Base-by-base conservation (phyloP, 2,329 filamentous ascomycete genomes). In the Xylariaceae sp. region DNA sequence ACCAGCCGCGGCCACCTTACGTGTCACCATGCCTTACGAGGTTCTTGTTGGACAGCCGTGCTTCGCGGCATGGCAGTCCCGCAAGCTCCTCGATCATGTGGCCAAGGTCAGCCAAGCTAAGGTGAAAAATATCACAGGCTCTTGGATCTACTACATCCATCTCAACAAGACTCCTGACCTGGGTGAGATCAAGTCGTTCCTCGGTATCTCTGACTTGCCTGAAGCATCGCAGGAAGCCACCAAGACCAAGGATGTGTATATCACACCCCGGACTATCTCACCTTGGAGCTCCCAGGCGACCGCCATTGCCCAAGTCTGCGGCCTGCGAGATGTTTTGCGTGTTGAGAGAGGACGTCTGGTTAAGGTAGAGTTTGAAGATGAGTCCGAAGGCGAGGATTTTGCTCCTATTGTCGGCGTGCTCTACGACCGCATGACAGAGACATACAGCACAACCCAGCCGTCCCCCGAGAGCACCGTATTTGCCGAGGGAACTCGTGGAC, bases 341-440 rank as follows among this genome's bases (percentile, higher is more conserved):
- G 60, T 64, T 50, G 94, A 99, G 77, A 85, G 92, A 67, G 94
- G 92, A 55, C 85, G 94, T 68, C 82, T 88, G 68, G 82, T 97
- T 62, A 87, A 86, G 67, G 81, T 88, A 68, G 80, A 78, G 65
- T 86, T 87, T 72, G 83, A 84, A 53, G 77, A 76, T 51, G 67
- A 77, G 47, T 74, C 79, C 49, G 75, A 77, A 50, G 75, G 74
- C 53, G 74, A 80, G 67, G 74, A 82, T 62, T 70, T 80, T 66
- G 15, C 61, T 23, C 77, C 85, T 65, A 78, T 87, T 70, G 81
- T 83, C 60, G 88, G 97, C 74, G 74, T 87, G 51, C 79, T 97
- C 53, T 85, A 96, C 75, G 94, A 99, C 76, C 88, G 93, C 59
- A 99, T 99, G 94, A 99, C 94, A 17, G 92, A 97, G 78, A 85